Evolutionary conservation across 2,329 filamentous ascomycete genomes (phyloP).

Genomic region (Fusarium transvaalense): DNA sequence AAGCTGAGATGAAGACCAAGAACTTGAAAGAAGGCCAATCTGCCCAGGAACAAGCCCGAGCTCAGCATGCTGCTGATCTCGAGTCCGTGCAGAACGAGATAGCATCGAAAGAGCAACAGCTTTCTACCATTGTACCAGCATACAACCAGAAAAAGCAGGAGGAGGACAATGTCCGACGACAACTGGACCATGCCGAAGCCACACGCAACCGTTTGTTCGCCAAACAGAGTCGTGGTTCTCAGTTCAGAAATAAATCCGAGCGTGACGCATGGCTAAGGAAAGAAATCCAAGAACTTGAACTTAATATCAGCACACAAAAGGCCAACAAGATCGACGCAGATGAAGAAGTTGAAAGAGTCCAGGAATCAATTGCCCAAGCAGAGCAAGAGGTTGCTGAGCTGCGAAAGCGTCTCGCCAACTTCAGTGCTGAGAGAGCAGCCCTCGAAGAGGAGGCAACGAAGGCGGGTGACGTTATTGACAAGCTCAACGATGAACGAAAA

Average conservation of each 20-base stretch:
- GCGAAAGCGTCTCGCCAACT: constrained; percentile 80
- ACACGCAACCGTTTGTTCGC: constrained; percentile 83
- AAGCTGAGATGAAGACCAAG: constrained; percentile 87
- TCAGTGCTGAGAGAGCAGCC: constrained; percentile 78
- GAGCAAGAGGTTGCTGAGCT: constrained; percentile 80
- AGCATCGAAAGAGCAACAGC: constrained; percentile 78
- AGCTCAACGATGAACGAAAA: constrained; percentile 87
- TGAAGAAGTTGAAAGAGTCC: constrained; percentile 82
- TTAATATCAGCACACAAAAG: constrained; percentile 82
- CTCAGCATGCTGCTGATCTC: constrained; percentile 78
- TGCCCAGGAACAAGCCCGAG: constrained; percentile 78
- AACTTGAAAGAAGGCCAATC: constrained; percentile 85
- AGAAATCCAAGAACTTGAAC: constrained; percentile 84
- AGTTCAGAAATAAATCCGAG: constrained; percentile 89
- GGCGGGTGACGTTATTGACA: constrained; percentile 83
- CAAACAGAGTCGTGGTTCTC: constrained; percentile 89
- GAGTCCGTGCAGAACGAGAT: constrained; percentile 80
- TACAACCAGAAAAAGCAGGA: constrained; percentile 80
- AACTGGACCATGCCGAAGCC: constrained; percentile 81
- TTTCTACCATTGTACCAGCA: constrained; percentile 79
- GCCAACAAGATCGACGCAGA: constrained; percentile 86
- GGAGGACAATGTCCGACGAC: constrained; percentile 77
- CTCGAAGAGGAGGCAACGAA: constrained; percentile 80
- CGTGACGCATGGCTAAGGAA: constrained; percentile 85
- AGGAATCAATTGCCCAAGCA: constrained; percentile 76